Base-by-base conservation (phyloP, 331 rosid genomes). In the Pyrus hybrid region DNA sequence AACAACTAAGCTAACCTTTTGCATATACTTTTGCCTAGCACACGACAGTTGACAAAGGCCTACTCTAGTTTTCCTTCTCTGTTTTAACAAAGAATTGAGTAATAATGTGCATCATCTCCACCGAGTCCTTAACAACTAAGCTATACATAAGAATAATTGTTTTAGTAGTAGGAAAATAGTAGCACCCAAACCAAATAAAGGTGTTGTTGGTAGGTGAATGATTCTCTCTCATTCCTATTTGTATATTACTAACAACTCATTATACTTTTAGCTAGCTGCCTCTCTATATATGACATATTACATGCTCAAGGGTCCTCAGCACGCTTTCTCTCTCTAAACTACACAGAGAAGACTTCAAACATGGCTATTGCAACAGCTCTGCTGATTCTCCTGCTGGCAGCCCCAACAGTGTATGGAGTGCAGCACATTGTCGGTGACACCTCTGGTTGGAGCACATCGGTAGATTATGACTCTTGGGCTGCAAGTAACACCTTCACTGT, bases 391-490 rank as follows among this genome's bases (percentile, higher is more conserved):
- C 14, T 87, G 5, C 22, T 89, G 70, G 89, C 85, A 7, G 67
- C 77, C 22, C 87, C 87, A 9, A 76, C 70, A 12, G 97, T 75
- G 3, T 84, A 73, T 71, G 94, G 82, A 69, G 78, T 67, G 8
- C 78, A 86, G 10, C 51, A 61, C 80, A 67, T 17, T 5, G 94
- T 91, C 22, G 97, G 94, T 26, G 97, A 51, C 68, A 12, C 0
- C 18, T 0, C 5, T 4, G 92, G 92, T 23, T 91, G 97, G 97
- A 1, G 0, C 3, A 5, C 28, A 10, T 43, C 53, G 0, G 14
- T 2, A 22, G 45, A 86, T 73, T 91, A 86, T 72, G 2, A 0
- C 17, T 22, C 70, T 22, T 91, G 94, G 94, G 32, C 80, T 71
- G 11, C 89, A 61, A 73, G 77, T 5, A 49, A 86, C 74, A 83